Conservation (phyloP, 1,139 yeast genomes). For the Saccharomycopsis hybrid region DNA sequence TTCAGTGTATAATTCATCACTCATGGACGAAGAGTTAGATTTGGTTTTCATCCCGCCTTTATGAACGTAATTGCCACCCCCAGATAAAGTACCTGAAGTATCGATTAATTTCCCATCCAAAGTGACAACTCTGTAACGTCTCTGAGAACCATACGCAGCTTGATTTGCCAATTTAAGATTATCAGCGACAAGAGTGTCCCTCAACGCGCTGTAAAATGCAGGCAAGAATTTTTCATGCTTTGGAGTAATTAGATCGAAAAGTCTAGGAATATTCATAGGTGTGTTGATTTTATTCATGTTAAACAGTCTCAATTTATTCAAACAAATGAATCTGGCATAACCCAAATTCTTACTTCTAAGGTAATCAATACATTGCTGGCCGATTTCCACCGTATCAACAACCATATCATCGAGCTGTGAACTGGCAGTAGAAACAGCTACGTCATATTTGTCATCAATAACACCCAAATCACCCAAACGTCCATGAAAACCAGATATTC, state of each 20-base stretch:
- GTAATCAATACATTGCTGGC: conserved; percentile 85
- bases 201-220: conserved; percentile 83
- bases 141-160: conserved; percentile 78
- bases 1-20: conserved; percentile 34
- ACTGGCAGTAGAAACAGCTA: conserved; percentile 93
- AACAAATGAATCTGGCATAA: conserved; percentile 78
- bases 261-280: conserved; percentile 71
- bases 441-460: conserved; percentile 81
- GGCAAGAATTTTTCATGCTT: conserved; percentile 64
- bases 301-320: conserved; percentile 65
- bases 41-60: conserved; percentile 35
- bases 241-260: conserved; percentile 77
- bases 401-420: conserved; percentile 89
- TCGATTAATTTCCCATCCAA: conserved; percentile 89
- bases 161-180: conserved; percentile 74
- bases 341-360: conserved; percentile 82
- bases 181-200: conserved; percentile 81
- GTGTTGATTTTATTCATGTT: conserved; percentile 57
- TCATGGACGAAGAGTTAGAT: conserved; percentile 23
- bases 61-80: conserved; percentile 79
- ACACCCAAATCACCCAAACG: conserved; percentile 86
- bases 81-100: conserved; percentile 94
- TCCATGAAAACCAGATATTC: conserved; percentile 83
- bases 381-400: conserved; percentile 89
- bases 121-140: conserved; percentile 84